Conservation (phyloP, 495 filamentous ascomycete genomes). For the Articulospora tetracladia region DNA sequence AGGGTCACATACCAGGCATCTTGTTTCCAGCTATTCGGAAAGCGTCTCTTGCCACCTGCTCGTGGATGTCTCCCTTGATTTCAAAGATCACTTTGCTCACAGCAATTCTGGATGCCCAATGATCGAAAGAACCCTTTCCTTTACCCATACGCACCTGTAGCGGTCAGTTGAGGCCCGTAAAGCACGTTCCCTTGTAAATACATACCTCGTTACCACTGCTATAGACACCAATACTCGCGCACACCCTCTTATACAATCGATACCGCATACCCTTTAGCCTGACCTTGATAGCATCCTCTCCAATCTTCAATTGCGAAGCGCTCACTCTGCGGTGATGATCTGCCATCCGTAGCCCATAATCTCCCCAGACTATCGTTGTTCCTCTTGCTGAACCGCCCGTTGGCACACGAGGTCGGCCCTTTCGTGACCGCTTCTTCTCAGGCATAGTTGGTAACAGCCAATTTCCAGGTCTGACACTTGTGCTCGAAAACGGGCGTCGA, state of each 20-base stretch:
- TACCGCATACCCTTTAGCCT: slow-evolving; percentile 90
- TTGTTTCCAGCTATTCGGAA: slow-evolving; percentile 94
- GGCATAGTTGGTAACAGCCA: slow-evolving; percentile 79
- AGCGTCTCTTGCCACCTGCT: slow-evolving; percentile 90
- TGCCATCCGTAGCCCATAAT: slow-evolving; percentile 90
- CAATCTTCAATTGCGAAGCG: slow-evolving; percentile 79
- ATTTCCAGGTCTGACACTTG: slow-evolving; percentile 51
- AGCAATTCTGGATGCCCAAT: slow-evolving; percentile 85
- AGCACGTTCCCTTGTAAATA: background rate
- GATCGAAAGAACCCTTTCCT: slow-evolving; percentile 95
- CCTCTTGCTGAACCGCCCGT: slow-evolving; percentile 89
- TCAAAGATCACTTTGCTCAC: slow-evolving; percentile 91
- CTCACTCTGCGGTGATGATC: slow-evolving; percentile 91
- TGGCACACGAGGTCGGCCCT: slow-evolving; percentile 81
- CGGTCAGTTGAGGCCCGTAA: background rate
- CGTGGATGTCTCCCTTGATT: slow-evolving; percentile 85
- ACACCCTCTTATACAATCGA: slow-evolving; percentile 83
- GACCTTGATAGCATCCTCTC: slow-evolving; percentile 87
- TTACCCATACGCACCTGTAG: slow-evolving; percentile 87
- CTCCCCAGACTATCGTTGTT: slow-evolving; percentile 94
- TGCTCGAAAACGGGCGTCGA: slow-evolving; percentile 62
- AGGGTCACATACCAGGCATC: slow-evolving; percentile 71
- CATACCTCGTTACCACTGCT: slow-evolving; percentile 86
- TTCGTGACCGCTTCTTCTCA: slow-evolving; percentile 80
- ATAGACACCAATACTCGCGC: slow-evolving; percentile 91